These are phyloP conservation scores for Acanthamoeba culbertsoni DNA, from an alignment of 208 protist genomes.

Conservation along the genomic window DNA sequence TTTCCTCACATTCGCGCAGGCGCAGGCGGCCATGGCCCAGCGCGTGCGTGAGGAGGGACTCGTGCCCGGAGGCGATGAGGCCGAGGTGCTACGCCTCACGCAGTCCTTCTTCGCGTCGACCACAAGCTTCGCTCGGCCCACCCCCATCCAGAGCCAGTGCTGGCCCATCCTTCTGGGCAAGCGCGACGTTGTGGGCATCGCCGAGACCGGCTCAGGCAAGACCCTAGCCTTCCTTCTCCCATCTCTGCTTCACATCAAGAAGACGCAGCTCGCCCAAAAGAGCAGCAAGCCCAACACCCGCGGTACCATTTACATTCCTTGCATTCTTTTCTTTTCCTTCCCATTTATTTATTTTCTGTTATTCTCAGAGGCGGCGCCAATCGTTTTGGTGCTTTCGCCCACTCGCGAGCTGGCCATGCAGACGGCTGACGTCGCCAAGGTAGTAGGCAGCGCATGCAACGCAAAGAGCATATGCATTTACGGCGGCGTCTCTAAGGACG, in stretches of 20 bases:
- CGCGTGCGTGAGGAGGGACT: background rate
- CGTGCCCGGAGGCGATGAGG: background rate
- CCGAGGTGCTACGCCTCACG: background rate
- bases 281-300: background rate
- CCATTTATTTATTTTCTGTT: background rate
- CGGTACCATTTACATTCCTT: background rate
- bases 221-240: constrained; percentile 87
- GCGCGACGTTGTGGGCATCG: constrained; percentile 85
- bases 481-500: constrained; percentile 48
- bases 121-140: constrained; percentile 80
- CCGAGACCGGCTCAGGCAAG: constrained; percentile 89
- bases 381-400: constrained; percentile 93
- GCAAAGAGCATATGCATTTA: constrained; percentile 58
- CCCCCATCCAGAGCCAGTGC: constrained; percentile 86
- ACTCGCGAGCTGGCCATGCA: constrained; percentile 96
- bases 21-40: background rate
- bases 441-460: background rate
- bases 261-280: background rate
- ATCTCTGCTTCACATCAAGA: constrained; percentile 80
- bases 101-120: constrained; percentile 51
- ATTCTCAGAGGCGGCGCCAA: constrained; percentile 81
- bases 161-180: constrained; percentile 87
- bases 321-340: background rate
- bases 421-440: constrained; percentile 92
- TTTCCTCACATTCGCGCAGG: constrained; percentile 12